phyloP scores from a whole-genome alignment of 352 stramenopile species.

The Peronospora farinosa region DNA sequence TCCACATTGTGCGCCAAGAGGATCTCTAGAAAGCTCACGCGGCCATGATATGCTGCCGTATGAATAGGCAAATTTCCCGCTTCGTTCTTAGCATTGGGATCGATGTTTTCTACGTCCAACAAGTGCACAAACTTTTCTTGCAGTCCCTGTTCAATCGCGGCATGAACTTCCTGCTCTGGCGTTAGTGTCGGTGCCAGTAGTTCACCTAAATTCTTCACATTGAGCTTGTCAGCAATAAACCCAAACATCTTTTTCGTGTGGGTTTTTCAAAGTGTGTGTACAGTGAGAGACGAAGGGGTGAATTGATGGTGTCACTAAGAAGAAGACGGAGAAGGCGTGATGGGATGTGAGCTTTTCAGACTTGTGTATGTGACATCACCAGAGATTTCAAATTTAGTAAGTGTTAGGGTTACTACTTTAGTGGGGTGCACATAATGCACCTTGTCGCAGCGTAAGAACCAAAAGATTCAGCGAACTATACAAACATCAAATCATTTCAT shows the following conservation, averaged over 20 bases:
- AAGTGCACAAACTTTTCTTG: conserved; percentile 64
- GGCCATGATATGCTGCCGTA: conserved; percentile 78
- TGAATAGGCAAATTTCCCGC: conserved; percentile 81
- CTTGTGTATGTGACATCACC: too few species aligned
- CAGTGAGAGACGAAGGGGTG: neutral
- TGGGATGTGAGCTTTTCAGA: too few species aligned
- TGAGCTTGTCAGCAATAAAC: conserved; percentile 86
- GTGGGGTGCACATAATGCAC: too few species aligned
- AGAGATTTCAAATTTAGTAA: too few species aligned
- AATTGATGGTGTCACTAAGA: too few species aligned
- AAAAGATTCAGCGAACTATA: too few species aligned
- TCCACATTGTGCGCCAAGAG: conserved; percentile 62
- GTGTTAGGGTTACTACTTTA: too few species aligned
- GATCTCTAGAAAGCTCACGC: conserved; percentile 65
- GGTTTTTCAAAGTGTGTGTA: too few species aligned
- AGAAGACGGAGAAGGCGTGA: too few species aligned
- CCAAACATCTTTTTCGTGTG: conserved; percentile 60
- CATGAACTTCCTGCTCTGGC: conserved; percentile 81
- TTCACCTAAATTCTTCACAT: conserved; percentile 86
- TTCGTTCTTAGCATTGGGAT: conserved; percentile 60
- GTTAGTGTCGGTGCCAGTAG: conserved; percentile 81
- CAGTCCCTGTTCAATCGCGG: conserved; percentile 67
- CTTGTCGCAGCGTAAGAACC: too few species aligned
- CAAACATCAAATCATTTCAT: too few species aligned
- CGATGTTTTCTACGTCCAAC: conserved; percentile 65